Conservation (phyloP, 768 basidiomycete genomes). For the Tulasnella sp. region DNA sequence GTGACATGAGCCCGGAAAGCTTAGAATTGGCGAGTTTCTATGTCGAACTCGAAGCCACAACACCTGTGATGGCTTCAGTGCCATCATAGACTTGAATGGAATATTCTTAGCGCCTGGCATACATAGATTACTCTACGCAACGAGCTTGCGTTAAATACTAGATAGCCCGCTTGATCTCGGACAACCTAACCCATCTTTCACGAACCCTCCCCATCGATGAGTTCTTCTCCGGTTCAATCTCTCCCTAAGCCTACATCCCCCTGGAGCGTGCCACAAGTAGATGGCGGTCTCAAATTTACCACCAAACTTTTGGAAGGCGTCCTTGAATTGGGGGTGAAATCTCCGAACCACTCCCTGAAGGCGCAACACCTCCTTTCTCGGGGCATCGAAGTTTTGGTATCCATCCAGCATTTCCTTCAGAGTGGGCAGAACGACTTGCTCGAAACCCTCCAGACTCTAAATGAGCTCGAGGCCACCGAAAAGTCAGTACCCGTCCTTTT, state of each 20-base stretch:
- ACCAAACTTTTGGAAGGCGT: background rate
- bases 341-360: background rate
- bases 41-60: background rate
- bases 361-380: background rate
- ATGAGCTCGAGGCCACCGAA: background rate
- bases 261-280: background rate
- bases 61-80: background rate
- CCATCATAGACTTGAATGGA: background rate
- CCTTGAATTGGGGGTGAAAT: background rate
- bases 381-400: background rate
- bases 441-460: background rate
- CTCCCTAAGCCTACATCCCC: too few relatives aligned
- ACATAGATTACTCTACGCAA: background rate
- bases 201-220: background rate
- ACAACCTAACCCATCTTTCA: background rate
- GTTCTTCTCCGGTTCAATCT: too few relatives aligned
- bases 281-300: background rate
- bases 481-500: background rate
- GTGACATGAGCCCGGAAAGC: background rate
- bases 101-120: background rate
- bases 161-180: background rate
- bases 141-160: background rate
- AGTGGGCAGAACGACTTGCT: background rate
- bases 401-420: background rate
- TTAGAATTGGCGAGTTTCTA: background rate